Conservation (phyloP, 306 rosid genomes). For the Dalbergia cultrata region DNA sequence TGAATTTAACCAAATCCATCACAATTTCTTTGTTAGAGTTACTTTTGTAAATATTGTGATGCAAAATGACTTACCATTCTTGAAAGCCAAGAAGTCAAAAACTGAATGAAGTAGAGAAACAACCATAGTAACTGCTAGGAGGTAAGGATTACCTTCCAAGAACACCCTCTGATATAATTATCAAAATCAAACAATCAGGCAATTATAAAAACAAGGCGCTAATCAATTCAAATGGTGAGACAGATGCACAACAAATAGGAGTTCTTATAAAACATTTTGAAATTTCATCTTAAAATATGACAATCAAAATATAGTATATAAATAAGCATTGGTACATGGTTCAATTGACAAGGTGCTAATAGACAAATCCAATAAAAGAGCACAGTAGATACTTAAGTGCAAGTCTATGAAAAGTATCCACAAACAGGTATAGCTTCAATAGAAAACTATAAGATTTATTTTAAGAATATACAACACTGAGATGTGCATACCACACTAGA, state of each 20-base stretch:
- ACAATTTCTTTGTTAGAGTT: neutral
- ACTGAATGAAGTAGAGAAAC: constrained; percentile 96
- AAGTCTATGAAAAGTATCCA: neutral
- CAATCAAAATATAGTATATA: constrained; percentile 19
- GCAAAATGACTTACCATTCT: constrained; percentile 72
- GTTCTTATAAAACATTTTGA: neutral
- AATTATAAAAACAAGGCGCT: constrained; percentile 40
- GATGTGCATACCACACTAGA: neutral
- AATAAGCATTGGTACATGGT: constrained; percentile 24
- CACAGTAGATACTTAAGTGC: neutral
- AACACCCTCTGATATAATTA: constrained; percentile 79
- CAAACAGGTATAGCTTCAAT: neutral
- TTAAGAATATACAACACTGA: no score
- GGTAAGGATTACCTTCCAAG: constrained; percentile 98
- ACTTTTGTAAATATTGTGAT: constrained; percentile 33
- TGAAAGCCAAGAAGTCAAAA: constrained; percentile 96
- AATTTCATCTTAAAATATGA: constrained; percentile 29
- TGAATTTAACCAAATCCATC: constrained; percentile 28
- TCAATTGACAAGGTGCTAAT: neutral
- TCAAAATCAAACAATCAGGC: constrained; percentile 42
- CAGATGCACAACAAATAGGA: constrained; percentile 19
- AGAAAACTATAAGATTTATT: neutral
- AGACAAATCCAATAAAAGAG: constrained; percentile 9
- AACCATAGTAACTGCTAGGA: constrained; percentile 86
- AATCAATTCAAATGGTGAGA: neutral